Evolutionary conservation across 2,329 filamentous ascomycete species (phyloP).

Genomic region (Neoascochyta sp.): DNA sequence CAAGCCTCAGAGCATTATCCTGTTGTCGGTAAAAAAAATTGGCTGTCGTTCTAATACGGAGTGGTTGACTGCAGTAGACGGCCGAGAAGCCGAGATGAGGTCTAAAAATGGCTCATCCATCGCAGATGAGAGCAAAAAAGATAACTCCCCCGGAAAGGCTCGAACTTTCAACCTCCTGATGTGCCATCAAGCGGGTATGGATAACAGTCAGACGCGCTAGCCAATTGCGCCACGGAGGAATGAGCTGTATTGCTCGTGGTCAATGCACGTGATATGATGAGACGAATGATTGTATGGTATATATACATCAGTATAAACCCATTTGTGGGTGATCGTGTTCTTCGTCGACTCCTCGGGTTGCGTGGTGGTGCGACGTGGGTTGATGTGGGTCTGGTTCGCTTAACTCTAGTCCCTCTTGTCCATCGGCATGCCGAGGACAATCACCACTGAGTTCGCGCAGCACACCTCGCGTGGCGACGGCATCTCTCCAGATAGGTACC

Average conservation of each 20-base stretch:
- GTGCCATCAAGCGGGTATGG: slow-evolving; percentile 11
- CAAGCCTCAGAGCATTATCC: too few relatives aligned
- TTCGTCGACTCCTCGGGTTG: background rate
- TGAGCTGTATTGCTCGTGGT: slow-evolving; percentile 12
- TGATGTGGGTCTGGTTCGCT: slow-evolving; percentile 10
- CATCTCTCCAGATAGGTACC: too few relatives aligned
- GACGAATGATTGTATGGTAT: background rate
- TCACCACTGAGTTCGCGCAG: background rate
- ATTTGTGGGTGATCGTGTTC: background rate
- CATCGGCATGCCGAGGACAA: background rate
- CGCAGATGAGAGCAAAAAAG: too few relatives aligned
- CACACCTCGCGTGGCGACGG: background rate
- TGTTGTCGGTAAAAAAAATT: too few relatives aligned
- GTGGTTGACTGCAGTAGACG: too few relatives aligned
- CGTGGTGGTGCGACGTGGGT: background rate
- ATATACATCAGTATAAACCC: background rate
- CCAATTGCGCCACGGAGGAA: slow-evolving; percentile 49
- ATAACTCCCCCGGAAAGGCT: slow-evolving; percentile 31
- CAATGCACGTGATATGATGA: slow-evolving; percentile 16
- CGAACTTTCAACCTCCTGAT: slow-evolving; percentile 35
- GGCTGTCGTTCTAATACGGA: too few relatives aligned
- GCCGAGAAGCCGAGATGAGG: too few relatives aligned
- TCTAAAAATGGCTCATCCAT: too few relatives aligned
- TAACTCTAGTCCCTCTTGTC: slow-evolving; percentile 1
- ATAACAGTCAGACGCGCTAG: slow-evolving; percentile 62